A percentile compares a stretch with the other conserved stretches of the same genome.
These are phyloP conservation scores for Chiua virens DNA, from an alignment of 768 basidiomycete species.

Conservation along the genomic window DNA sequence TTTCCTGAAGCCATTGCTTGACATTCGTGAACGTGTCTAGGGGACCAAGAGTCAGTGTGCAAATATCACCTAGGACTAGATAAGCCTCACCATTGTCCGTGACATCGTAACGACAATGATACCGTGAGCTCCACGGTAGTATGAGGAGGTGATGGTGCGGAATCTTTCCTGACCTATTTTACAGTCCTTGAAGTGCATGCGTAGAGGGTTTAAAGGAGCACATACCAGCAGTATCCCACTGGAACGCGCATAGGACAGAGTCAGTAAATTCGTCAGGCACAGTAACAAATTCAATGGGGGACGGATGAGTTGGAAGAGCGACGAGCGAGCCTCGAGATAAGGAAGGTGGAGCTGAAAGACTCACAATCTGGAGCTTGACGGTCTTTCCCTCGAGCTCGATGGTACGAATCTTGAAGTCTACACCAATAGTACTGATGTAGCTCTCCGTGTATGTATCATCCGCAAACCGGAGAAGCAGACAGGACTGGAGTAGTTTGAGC, in stretches of 20 bases:
- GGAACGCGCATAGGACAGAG: conserved; percentile 15
- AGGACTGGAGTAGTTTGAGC: conserved; percentile 61
- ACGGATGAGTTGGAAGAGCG: neutral
- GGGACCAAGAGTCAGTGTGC: neutral
- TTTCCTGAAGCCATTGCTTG: conserved; percentile 93
- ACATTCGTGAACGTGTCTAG: conserved; percentile 92
- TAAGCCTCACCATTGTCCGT: conserved; percentile 77
- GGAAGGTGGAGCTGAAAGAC: conserved; percentile 31
- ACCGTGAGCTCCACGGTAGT: conserved; percentile 98
- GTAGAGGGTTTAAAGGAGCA: neutral
- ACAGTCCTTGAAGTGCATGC: conserved; percentile 3
- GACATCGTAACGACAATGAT: conserved; percentile 98
- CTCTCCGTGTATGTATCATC: conserved; percentile 98
- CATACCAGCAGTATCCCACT: conserved; percentile 96
- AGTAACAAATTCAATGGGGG: neutral
- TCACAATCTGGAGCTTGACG: conserved; percentile 96
- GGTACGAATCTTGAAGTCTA: conserved; percentile 98
- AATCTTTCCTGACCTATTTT: conserved; percentile 89
- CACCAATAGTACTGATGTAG: conserved; percentile 97
- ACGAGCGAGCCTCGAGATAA: neutral
- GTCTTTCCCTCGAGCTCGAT: conserved; percentile 99
- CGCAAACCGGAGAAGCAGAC: conserved; percentile 86
- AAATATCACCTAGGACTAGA: neutral
- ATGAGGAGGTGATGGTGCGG: conserved; percentile 98
- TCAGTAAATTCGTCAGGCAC: conserved; percentile 7